Evolutionary conservation across 208 protist species (phyloP).

Genomic region (Novymonas esmeraldas): DNA sequence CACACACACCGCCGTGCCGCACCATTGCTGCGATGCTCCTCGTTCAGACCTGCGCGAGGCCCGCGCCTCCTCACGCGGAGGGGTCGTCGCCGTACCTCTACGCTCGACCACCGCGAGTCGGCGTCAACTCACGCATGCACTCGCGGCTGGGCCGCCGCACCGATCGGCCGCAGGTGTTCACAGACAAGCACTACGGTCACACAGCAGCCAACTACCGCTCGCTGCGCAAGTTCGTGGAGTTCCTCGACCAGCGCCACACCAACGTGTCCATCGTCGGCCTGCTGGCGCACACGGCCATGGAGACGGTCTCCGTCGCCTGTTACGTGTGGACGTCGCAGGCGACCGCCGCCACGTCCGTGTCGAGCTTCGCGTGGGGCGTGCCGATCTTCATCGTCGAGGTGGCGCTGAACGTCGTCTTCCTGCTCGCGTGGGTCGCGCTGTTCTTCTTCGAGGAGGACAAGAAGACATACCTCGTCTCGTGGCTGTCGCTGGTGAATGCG

Average conservation of each 20-base stretch:
- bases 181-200: constrained; percentile 45
- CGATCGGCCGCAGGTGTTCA: constrained; percentile 22
- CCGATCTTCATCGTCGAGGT: constrained; percentile 65
- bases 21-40: background rate
- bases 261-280: constrained; percentile 65
- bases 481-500: constrained; percentile 66
- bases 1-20: background rate
- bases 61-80: no score
- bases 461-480: constrained; percentile 59
- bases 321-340: constrained; percentile 78
- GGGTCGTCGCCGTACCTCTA: background rate
- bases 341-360: constrained; percentile 25
- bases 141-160: constrained; percentile 20
- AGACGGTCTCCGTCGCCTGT: constrained; percentile 55
- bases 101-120: background rate
- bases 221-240: constrained; percentile 64
- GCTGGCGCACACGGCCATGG: constrained; percentile 59
- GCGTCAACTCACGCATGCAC: constrained; percentile 7
- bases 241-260: constrained; percentile 68
- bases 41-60: background rate
- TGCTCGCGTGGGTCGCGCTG: constrained; percentile 64
- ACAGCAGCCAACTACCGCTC: constrained; percentile 39
- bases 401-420: constrained; percentile 76
- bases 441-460: constrained; percentile 77
- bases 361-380: constrained; percentile 55